Evolutionary conservation across 495 filamentous ascomycete species (phyloP).

Genomic region (Choiromyces venosus): DNA sequence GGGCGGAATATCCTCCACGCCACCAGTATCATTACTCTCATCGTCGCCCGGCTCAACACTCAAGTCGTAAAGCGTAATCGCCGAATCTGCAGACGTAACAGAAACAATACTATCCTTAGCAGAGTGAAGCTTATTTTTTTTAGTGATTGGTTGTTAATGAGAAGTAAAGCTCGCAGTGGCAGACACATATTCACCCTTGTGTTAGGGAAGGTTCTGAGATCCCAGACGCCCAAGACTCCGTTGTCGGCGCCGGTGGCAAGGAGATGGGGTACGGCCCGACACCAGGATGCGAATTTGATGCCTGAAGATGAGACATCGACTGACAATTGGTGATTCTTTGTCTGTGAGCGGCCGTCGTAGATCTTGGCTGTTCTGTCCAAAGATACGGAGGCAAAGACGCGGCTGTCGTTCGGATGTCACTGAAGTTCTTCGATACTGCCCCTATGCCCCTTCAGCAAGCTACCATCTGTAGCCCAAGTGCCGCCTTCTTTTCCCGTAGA

Average conservation of each 20-base stretch:
- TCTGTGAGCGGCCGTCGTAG: conserved; percentile 89
- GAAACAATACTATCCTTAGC: too few species aligned
- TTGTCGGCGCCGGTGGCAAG: conserved; percentile 91
- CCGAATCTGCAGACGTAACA: too few species aligned
- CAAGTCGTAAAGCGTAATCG: too few species aligned
- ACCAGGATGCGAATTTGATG: conserved; percentile 96
- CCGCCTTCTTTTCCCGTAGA: conserved; percentile 78
- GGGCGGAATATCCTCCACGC: conserved; percentile 77
- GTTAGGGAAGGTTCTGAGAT: conserved; percentile 71
- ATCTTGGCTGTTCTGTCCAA: conserved; percentile 91
- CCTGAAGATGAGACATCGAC: conserved; percentile 78
- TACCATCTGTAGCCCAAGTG: conserved; percentile 73
- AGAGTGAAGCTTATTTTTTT: conserved; percentile 95
- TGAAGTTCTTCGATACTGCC: conserved; percentile 89
- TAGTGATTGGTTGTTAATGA: conserved; percentile 94
- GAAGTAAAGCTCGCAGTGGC: too few species aligned
- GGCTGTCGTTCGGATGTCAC: conserved; percentile 85
- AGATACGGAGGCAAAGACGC: conserved; percentile 87
- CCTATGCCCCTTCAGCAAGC: conserved; percentile 73
- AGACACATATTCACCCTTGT: conserved; percentile 57
- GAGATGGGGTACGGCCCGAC: conserved; percentile 72
- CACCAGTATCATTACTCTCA: conserved; percentile 82
- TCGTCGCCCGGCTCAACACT: conserved; percentile 92
- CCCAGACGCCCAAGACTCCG: conserved; percentile 94
- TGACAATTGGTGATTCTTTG: conserved; percentile 72